These are phyloP conservation scores for Omphalotus guepiniiformis DNA, from an alignment of 768 basidiomycete species.

Conservation along the genomic window DNA sequence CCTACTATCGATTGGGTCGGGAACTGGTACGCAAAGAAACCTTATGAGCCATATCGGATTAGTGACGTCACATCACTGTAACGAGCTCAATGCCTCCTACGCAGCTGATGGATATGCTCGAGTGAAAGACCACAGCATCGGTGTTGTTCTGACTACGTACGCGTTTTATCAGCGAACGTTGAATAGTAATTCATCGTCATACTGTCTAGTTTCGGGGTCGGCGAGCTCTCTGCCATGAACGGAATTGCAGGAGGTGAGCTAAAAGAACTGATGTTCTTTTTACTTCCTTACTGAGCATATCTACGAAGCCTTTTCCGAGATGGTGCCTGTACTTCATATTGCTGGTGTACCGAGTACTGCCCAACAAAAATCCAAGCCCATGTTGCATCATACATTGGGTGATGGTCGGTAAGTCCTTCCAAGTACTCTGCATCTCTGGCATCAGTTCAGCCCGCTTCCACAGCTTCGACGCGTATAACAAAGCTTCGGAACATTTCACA, in stretches of 20 bases:
- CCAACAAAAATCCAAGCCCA: slow-evolving; percentile 65
- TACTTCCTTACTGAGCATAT: not conserved
- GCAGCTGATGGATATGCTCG: slow-evolving; percentile 93
- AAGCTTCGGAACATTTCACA: slow-evolving; percentile 73
- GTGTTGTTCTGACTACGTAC: slow-evolving; percentile 78
- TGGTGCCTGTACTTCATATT: slow-evolving; percentile 86
- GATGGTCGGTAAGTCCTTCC: slow-evolving; percentile 56
- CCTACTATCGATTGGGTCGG: slow-evolving; percentile 81
- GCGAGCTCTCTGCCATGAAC: slow-evolving; percentile 84
- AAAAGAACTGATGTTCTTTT: not conserved
- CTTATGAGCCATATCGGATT: no score
- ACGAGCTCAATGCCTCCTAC: slow-evolving; percentile 84
- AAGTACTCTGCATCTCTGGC: not conserved
- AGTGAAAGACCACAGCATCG: slow-evolving; percentile 69
- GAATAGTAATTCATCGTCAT: slow-evolving; percentile 2
- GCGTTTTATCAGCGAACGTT: slow-evolving; percentile 12
- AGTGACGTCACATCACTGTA: no score
- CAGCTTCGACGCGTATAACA: slow-evolving; percentile 77
- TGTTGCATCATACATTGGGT: slow-evolving; percentile 88
- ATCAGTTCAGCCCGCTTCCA: not conserved
- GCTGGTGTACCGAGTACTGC: slow-evolving; percentile 76
- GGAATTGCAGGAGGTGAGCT: slow-evolving; percentile 69
- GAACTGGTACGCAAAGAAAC: slow-evolving; percentile 58
- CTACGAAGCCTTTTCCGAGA: slow-evolving; percentile 69
- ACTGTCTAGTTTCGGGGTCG: slow-evolving; percentile 75